A percentile compares a stretch with the other conserved stretches of the same genome.
These are phyloP conservation scores for Vachellia pachyceras DNA, from an alignment of 306 rosid genomes.

Conservation along the genomic window DNA sequence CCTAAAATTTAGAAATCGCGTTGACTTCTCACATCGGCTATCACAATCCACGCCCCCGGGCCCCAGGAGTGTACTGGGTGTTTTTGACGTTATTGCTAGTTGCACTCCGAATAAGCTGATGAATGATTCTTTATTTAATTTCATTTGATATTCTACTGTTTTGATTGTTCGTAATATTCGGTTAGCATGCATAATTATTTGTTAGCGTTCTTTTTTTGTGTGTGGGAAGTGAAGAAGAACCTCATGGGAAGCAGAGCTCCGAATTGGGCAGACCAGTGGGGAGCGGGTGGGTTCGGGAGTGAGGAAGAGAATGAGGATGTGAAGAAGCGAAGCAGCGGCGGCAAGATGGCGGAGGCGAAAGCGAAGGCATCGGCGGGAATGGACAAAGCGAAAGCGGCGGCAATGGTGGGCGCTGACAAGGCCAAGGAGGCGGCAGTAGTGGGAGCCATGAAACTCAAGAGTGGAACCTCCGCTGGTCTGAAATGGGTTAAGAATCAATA, in stretches of 20 bases:
- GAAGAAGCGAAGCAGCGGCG: slow-evolving; percentile 53
- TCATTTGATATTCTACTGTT: too few relatives aligned
- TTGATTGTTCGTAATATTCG: not conserved
- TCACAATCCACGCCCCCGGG: too few relatives aligned
- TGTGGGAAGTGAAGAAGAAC: not conserved
- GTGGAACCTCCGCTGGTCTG: slow-evolving; percentile 70
- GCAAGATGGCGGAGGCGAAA: slow-evolving; percentile 57
- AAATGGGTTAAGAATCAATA: slow-evolving; percentile 75
- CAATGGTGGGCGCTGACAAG: slow-evolving; percentile 50
- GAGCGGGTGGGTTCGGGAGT: too few relatives aligned
- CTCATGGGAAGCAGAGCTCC: slow-evolving; percentile 77
- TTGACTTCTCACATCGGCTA: slow-evolving; percentile 5
- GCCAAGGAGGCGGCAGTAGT: slow-evolving; percentile 45
- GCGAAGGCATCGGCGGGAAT: slow-evolving; percentile 57
- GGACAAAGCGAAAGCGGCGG: slow-evolving; percentile 61
- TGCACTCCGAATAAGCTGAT: not conserved
- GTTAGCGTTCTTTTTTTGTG: too few relatives aligned
- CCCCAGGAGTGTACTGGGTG: too few relatives aligned
- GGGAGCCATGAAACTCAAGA: slow-evolving; percentile 52
- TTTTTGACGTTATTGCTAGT: slow-evolving; percentile 9
- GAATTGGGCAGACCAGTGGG: slow-evolving; percentile 78
- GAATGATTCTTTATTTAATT: not conserved
- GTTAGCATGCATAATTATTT: not conserved
- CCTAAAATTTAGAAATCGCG: not conserved
- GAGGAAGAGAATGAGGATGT: slow-evolving; percentile 37